Percentiles rank a stretch among this genome's conserved stretches.
These are phyloP conservation scores for Aspergillus cavernicola DNA, from an alignment of 495 filamentous ascomycete genomes.

Conservation along the genomic window DNA sequence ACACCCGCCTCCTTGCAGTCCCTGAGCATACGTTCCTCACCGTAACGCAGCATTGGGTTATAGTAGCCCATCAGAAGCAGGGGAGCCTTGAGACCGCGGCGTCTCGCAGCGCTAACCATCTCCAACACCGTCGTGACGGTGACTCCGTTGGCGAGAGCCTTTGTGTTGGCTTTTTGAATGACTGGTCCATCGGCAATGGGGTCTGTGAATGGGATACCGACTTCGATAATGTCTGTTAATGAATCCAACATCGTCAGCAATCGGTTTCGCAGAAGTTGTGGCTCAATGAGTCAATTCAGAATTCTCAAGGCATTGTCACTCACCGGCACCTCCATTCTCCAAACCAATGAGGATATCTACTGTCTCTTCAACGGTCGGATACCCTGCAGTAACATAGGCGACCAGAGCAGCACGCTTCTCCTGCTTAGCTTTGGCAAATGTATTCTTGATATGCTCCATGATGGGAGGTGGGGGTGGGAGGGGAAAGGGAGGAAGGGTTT, in stretches of 20 bases:
- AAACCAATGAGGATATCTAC: slow-evolving; percentile 80
- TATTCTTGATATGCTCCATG: slow-evolving; percentile 79
- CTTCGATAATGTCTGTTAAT: slow-evolving; percentile 38
- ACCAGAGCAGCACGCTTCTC: slow-evolving; percentile 68
- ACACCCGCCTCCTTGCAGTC: slow-evolving; percentile 85
- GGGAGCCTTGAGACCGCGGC: slow-evolving; percentile 71
- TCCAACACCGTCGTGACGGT: slow-evolving; percentile 72
- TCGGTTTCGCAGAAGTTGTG: neutral
- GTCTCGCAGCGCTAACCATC: slow-evolving; percentile 73
- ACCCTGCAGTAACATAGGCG: slow-evolving; percentile 95
- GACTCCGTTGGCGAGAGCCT: slow-evolving; percentile 84
- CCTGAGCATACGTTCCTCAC: slow-evolving; percentile 79
- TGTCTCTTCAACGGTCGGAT: slow-evolving; percentile 76
- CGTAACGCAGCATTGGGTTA: slow-evolving; percentile 89
- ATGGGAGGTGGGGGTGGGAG: slow-evolving; percentile 20
- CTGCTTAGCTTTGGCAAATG: slow-evolving; percentile 85
- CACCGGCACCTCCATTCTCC: slow-evolving; percentile 91
- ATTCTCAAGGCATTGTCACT: slow-evolving; percentile 20
- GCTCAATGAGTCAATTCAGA: slow-evolving; percentile 1
- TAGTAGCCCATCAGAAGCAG: slow-evolving; percentile 98
- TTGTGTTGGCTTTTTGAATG: slow-evolving; percentile 86
- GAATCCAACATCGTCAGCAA: neutral
- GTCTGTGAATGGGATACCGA: slow-evolving; percentile 91
- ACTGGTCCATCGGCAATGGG: slow-evolving; percentile 95
- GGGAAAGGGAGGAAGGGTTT: slow-evolving; percentile 14